Percentiles rank a stretch among this genome's conserved stretches.
These are phyloP conservation scores for Diophrys sp. DNA, from an alignment of 73 alveolate genomes.

Conservation along the genomic window DNA sequence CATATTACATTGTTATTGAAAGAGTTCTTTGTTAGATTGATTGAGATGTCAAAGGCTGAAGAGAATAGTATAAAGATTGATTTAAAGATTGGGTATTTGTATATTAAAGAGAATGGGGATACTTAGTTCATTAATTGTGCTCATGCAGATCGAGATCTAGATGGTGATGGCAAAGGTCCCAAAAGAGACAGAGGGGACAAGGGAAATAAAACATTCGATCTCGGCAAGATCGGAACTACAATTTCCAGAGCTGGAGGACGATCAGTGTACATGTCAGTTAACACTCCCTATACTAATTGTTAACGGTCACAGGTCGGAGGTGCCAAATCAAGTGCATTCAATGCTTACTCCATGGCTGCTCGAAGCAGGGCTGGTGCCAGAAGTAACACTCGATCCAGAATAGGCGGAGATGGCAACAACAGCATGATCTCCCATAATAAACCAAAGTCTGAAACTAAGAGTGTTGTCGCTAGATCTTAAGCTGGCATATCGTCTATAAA, in stretches of 20 bases:
- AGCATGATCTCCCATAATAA: too few relatives aligned
- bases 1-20: background rate
- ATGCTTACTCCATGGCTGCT: background rate
- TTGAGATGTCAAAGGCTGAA: background rate
- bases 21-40: background rate
- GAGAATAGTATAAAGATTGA: background rate
- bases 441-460: background rate
- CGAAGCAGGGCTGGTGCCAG: background rate
- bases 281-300: background rate
- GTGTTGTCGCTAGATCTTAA: background rate
- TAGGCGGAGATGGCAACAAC: too few relatives aligned
- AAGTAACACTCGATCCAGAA: too few relatives aligned
- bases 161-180: background rate
- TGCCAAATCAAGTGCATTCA: background rate
- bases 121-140: background rate
- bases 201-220: background rate
- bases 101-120: background rate
- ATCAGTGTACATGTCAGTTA: background rate
- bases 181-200: background rate
- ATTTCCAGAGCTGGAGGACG: background rate
- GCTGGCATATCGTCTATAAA: background rate
- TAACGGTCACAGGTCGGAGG: background rate
- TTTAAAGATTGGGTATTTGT: conserved; percentile 1
- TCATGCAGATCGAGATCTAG: background rate
- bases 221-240: background rate